Percentiles rank a stretch among this genome's conserved stretches.
Conservation (phyloP, 495 filamentous ascomycete species). For the Lophiotrema nucula region DNA sequence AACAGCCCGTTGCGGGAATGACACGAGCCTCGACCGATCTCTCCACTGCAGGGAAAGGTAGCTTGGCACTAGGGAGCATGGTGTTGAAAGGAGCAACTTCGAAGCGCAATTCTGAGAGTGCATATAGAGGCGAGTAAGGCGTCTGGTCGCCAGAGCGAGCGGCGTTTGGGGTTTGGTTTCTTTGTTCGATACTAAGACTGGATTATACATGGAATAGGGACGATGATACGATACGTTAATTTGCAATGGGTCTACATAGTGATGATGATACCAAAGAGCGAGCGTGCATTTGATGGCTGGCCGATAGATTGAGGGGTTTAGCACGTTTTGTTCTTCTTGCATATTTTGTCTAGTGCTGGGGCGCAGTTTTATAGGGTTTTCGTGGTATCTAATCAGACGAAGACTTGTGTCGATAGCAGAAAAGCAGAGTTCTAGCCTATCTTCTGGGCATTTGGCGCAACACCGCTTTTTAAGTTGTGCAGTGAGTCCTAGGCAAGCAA, state of each 20-base stretch:
- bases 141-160: no score
- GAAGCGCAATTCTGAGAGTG: slow-evolving; percentile 5
- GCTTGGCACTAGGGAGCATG: slow-evolving; percentile 29
- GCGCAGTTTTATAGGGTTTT: no score
- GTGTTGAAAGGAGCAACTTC: slow-evolving; percentile 24
- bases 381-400: no score
- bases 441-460: no score
- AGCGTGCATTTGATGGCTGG: no score
- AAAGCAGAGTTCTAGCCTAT: no score
- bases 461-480: no score
- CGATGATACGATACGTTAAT: not conserved
- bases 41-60: not conserved
- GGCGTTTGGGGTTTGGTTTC: not conserved
- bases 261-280: not conserved
- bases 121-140: not conserved
- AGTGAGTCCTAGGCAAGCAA: no score
- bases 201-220: not conserved
- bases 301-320: no score
- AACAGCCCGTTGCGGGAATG: slow-evolving; percentile 12
- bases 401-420: no score
- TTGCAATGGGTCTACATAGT: not conserved
- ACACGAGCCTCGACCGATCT: slow-evolving; percentile 2
- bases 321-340: no score
- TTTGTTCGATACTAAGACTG: not conserved
- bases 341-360: no score